phyloP scores from a whole-genome alignment of 179 eudicot species.

The Silene coronaria region DNA sequence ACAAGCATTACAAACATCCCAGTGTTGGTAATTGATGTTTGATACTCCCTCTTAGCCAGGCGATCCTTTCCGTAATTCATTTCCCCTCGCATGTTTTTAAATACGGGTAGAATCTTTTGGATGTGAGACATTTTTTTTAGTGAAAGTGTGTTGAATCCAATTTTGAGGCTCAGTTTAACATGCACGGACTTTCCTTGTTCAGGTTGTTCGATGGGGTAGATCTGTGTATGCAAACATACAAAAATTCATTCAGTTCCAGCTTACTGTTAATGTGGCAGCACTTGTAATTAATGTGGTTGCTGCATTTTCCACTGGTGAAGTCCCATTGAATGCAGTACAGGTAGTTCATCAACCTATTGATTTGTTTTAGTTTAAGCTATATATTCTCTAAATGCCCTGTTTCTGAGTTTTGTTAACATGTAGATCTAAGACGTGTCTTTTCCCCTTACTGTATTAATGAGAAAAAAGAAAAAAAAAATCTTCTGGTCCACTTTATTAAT shows the following conservation, averaged over 20 bases:
- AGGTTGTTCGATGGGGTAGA: conserved; percentile 96
- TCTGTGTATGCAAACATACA: conserved; percentile 91
- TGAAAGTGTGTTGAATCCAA: not conserved
- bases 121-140: no score
- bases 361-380: not conserved
- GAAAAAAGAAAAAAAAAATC: not conserved
- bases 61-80: no score
- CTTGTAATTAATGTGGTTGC: conserved; percentile 86
- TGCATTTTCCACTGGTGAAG: conserved; percentile 77
- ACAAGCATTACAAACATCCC: not conserved
- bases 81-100: no score
- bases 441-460: not conserved
- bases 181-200: conserved; percentile 5
- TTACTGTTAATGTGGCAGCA: conserved; percentile 94
- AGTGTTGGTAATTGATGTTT: not conserved
- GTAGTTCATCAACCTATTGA: conserved; percentile 13
- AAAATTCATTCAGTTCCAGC: conserved; percentile 96
- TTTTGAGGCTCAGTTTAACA: not conserved
- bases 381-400: not conserved
- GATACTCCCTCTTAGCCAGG: no score
- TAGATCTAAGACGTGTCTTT: not conserved
- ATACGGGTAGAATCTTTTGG: no score
- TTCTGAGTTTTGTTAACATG: not conserved
- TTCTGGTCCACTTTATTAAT: not conserved
- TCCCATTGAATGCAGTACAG: conserved; percentile 86